Evolutionary conservation across 1,139 yeast species (phyloP).

Genomic region (Pichia sp.): DNA sequence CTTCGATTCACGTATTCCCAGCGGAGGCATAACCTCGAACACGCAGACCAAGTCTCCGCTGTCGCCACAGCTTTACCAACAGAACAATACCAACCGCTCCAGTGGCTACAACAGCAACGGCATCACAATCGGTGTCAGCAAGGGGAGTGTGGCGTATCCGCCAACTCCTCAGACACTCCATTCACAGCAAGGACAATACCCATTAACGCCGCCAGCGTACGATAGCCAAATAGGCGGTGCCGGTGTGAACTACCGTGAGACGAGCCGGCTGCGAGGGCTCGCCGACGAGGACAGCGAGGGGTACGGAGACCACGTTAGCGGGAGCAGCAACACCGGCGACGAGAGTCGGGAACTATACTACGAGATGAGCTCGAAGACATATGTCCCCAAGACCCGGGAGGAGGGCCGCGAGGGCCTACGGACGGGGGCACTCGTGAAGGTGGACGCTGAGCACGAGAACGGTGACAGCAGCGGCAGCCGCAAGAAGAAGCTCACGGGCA

Average conservation of each 20-base stretch:
- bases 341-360: slow-evolving; percentile 1
- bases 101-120: no score
- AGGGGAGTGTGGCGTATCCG: slow-evolving; percentile 9
- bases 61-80: neutral
- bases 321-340: neutral
- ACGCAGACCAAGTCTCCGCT: neutral
- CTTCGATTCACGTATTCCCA: neutral
- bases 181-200: neutral
- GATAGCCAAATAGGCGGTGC: neutral
- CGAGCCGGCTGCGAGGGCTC: neutral
- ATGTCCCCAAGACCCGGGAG: slow-evolving; percentile 1
- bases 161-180: slow-evolving; percentile 9
- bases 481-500: neutral
- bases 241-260: neutral
- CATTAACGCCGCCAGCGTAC: neutral
- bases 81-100: neutral
- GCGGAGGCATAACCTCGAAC: neutral
- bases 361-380: slow-evolving; percentile 6
- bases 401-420: slow-evolving; percentile 8
- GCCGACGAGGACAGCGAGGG: neutral
- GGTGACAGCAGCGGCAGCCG: neutral
- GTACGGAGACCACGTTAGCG: neutral
- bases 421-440: slow-evolving; percentile 3
- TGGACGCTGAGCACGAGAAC: neutral
- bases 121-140: neutral